phyloP scores from a whole-genome alignment of 148 eudicot species.

The Suaeda aralocaspica region DNA sequence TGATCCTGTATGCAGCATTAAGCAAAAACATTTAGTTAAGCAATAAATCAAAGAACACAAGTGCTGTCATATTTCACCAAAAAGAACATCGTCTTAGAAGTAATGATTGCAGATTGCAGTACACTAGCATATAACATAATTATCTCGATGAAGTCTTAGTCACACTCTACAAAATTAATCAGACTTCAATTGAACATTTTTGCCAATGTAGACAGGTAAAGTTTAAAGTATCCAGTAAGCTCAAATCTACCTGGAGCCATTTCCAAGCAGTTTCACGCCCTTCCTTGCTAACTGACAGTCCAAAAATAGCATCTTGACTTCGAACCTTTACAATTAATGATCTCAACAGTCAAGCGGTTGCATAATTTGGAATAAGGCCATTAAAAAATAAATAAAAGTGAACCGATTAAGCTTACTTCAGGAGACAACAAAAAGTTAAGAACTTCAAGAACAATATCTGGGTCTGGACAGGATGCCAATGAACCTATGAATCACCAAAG shows the following conservation, averaged over 20 bases:
- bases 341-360: background rate
- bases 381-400: background rate
- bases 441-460: conserved; percentile 68
- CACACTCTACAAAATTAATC: too few relatives aligned
- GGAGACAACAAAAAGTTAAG: conserved; percentile 72
- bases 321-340: conserved; percentile 52
- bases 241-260: conserved; percentile 68
- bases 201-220: background rate
- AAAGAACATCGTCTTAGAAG: too few relatives aligned
- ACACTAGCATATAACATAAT: too few relatives aligned
- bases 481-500: conserved; percentile 45
- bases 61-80: background rate
- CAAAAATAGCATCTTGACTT: conserved; percentile 80
- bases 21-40: background rate
- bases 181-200: too few relatives aligned
- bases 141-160: too few relatives aligned
- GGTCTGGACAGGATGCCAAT: conserved; percentile 72
- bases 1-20: conserved; percentile 47
- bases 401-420: conserved; percentile 44
- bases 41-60: background rate
- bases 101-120: too few relatives aligned
- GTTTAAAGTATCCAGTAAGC: background rate
- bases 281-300: conserved; percentile 57
- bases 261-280: conserved; percentile 91
- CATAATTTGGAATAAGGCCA: background rate